These are phyloP conservation scores for Zygosaccharomyces sapae DNA, from an alignment of 1,139 yeast genomes.

Conservation along the genomic window DNA sequence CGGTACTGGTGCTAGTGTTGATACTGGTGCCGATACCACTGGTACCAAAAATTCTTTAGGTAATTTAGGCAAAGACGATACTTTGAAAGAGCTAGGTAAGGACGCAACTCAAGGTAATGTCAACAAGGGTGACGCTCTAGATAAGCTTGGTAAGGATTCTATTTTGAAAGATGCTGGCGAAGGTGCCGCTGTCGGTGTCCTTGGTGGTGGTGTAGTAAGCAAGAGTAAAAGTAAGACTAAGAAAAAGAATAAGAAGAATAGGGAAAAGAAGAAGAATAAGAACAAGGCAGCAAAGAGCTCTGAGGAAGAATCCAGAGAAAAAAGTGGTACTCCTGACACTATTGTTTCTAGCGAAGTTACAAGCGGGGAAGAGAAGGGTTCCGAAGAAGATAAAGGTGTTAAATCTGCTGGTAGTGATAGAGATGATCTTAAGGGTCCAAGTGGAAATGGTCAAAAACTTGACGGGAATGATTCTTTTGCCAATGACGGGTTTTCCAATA, in stretches of 20 bases:
- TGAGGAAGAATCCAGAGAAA: background rate
- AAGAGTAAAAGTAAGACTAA: background rate
- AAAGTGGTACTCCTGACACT: background rate
- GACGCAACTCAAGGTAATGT: background rate
- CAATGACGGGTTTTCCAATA: background rate
- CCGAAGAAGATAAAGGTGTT: too few species aligned
- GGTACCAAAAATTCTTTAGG: background rate
- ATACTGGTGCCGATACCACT: background rate
- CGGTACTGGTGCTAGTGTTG: background rate
- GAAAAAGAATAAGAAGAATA: background rate
- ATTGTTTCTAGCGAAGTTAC: background rate
- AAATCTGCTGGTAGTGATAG: background rate
- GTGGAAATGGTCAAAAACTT: background rate
- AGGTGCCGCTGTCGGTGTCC: constrained; percentile 1
- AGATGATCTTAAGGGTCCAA: background rate
- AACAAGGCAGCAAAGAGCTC: background rate
- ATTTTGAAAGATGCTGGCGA: background rate
- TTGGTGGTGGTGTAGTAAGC: background rate
- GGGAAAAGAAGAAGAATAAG: background rate
- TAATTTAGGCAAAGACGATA: background rate
- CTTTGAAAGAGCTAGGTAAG: background rate
- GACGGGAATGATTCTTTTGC: background rate
- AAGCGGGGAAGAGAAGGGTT: background rate
- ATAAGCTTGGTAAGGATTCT: background rate
- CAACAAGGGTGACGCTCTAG: background rate